A percentile compares a stretch with the other conserved stretches of the same genome.
phyloP scores from a whole-genome alignment of 257 asterid species.

The Fraxinus americana region DNA sequence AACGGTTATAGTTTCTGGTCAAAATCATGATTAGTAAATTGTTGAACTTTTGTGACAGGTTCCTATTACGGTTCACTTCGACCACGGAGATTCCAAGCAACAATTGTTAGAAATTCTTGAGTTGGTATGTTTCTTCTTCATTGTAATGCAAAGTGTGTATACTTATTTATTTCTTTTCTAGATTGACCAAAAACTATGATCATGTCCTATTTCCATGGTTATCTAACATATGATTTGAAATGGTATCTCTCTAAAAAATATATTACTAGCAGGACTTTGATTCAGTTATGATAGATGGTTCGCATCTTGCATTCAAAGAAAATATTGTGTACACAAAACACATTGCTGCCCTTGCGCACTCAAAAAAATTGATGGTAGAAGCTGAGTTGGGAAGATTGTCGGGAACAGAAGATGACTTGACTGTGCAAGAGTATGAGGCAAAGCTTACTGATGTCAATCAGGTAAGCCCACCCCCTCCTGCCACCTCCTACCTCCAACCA shows the following conservation, averaged over 20 bases:
- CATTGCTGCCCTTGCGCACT: slow-evolving; percentile 63
- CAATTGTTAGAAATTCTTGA: slow-evolving; percentile 85
- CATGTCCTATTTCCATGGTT: slow-evolving; percentile 8
- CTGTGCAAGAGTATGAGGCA: slow-evolving; percentile 89
- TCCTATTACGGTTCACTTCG: slow-evolving; percentile 94
- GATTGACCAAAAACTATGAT: slow-evolving; percentile 2
- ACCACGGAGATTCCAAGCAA: slow-evolving; percentile 88
- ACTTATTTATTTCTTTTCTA: not conserved
- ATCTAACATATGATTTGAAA: slow-evolving; percentile 10
- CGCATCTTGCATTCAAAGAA: slow-evolving; percentile 76
- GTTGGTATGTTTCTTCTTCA: slow-evolving; percentile 52
- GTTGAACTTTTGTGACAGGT: slow-evolving; percentile 54
- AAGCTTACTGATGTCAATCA: slow-evolving; percentile 81
- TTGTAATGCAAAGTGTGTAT: slow-evolving; percentile 2
- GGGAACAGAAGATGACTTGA: slow-evolving; percentile 94
- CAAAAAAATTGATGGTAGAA: slow-evolving; percentile 71
- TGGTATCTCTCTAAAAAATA: slow-evolving; percentile 10
- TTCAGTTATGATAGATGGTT: slow-evolving; percentile 95
- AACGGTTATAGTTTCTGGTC: not conserved
- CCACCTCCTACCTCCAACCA: not conserved
- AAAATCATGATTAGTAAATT: slow-evolving; percentile 8
- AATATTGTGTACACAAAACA: slow-evolving; percentile 75
- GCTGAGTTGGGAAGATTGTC: slow-evolving; percentile 99
- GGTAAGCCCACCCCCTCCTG: slow-evolving; percentile 38
- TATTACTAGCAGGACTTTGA: slow-evolving; percentile 74